These are phyloP conservation scores for Clausena lansium DNA, from an alignment of 345 rosid species.

Conservation along the genomic window DNA sequence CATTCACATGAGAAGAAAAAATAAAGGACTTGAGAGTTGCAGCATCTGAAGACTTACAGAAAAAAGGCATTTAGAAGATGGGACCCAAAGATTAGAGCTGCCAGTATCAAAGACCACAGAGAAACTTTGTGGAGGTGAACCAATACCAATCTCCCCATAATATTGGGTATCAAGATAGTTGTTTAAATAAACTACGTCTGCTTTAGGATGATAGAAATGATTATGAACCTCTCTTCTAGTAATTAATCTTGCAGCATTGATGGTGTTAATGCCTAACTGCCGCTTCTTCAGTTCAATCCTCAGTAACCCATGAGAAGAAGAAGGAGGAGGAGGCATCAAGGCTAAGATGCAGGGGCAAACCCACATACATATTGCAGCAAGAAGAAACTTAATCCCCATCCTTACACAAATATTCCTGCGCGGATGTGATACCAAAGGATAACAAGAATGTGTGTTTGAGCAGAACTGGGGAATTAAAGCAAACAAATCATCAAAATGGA, in stretches of 20 bases:
- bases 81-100: constrained; percentile 66
- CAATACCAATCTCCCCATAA: constrained; percentile 63
- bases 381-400: constrained; percentile 32
- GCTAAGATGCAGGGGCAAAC: constrained; percentile 28
- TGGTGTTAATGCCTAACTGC: constrained; percentile 29
- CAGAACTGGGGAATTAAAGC: background rate
- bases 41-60: constrained; percentile 39
- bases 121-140: constrained; percentile 61
- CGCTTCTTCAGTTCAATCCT: constrained; percentile 44
- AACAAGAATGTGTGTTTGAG: background rate
- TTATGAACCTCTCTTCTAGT: background rate
- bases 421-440: background rate
- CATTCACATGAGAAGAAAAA: background rate
- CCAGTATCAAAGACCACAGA: constrained; percentile 57
- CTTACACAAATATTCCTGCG: background rate
- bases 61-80: constrained; percentile 57
- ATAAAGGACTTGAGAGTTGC: background rate
- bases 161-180: constrained; percentile 55
- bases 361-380: constrained; percentile 27
- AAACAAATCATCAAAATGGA: too few species aligned
- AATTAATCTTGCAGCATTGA: constrained; percentile 31
- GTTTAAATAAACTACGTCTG: constrained; percentile 45
- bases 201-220: constrained; percentile 7
- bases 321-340: constrained; percentile 15
- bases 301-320: constrained; percentile 29